phyloP scores from a whole-genome alignment of 352 stramenopile genomes.

The Albugo candida region DNA sequence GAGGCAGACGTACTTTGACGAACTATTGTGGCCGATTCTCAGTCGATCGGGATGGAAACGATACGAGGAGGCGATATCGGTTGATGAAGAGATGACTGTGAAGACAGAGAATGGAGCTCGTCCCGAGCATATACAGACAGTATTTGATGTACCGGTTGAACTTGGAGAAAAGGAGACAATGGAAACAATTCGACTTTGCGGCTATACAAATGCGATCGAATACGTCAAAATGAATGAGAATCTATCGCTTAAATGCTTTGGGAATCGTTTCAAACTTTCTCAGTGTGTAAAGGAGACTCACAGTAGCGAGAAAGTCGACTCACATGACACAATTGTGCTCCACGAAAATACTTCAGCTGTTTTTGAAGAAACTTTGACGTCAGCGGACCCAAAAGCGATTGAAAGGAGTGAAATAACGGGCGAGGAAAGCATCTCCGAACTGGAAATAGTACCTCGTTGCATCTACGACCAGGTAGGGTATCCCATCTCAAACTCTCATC shows the following conservation, averaged over 20 bases:
- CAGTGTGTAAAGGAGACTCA: slow-evolving; percentile 4
- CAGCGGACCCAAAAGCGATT: background rate
- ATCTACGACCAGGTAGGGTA: slow-evolving; percentile 75
- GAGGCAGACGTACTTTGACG: slow-evolving; percentile 55
- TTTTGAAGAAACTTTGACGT: background rate
- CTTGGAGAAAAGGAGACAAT: background rate
- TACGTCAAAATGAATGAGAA: slow-evolving; percentile 29
- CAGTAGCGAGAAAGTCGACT: background rate
- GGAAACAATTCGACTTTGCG: slow-evolving; percentile 3
- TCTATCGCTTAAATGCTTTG: slow-evolving; percentile 48
- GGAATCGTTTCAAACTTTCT: slow-evolving; percentile 19
- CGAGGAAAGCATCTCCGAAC: slow-evolving; percentile 3
- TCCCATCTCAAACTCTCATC: background rate
- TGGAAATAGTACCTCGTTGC: slow-evolving; percentile 12
- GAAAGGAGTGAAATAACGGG: slow-evolving; percentile 1
- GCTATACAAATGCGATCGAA: slow-evolving; percentile 27
- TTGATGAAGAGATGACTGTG: slow-evolving; percentile 29
- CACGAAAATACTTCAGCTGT: background rate
- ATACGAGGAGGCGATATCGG: slow-evolving; percentile 20
- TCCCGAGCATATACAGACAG: slow-evolving; percentile 10
- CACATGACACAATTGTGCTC: background rate
- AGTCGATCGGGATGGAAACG: slow-evolving; percentile 49
- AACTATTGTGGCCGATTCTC: slow-evolving; percentile 59
- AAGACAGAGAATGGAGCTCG: slow-evolving; percentile 9
- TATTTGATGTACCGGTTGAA: slow-evolving; percentile 2